Conservation (phyloP, 139 green algal species). For the Chara braunii region DNA sequence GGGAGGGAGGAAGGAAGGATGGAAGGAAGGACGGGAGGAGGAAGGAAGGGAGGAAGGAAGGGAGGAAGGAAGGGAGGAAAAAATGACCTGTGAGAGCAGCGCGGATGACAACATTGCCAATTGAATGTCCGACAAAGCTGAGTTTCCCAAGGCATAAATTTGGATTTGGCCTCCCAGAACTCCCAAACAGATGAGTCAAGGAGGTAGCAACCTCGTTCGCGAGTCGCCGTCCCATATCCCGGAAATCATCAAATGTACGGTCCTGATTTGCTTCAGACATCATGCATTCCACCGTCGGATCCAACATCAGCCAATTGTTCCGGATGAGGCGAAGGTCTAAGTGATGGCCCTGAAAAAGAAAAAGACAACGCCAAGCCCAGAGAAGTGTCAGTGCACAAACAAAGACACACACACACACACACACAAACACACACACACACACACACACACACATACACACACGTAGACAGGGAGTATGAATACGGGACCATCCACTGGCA, state of each 20-base stretch:
- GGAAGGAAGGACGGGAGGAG: neutral
- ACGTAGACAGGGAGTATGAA: too few relatives aligned
- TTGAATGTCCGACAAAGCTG: conserved; percentile 58
- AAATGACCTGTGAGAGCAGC: conserved; percentile 44
- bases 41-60: neutral
- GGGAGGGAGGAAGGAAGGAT: neutral
- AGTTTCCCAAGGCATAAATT: conserved; percentile 11
- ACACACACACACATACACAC: too few relatives aligned
- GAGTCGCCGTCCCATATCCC: conserved; percentile 34
- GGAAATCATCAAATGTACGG: conserved; percentile 34
- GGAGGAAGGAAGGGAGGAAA: neutral
- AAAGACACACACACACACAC: too few relatives aligned
- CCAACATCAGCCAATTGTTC: conserved; percentile 44
- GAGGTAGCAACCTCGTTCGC: conserved; percentile 30
- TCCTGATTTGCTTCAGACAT: conserved; percentile 43
- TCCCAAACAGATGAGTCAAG: conserved; percentile 13
- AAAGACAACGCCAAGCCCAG: too few relatives aligned
- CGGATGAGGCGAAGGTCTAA: conserved; percentile 53
- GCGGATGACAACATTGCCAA: conserved; percentile 62
- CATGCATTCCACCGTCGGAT: conserved; percentile 50
- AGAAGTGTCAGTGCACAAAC: too few relatives aligned
- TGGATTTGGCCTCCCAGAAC: conserved; percentile 1
- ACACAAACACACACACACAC: too few relatives aligned
- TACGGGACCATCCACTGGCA: too few relatives aligned
- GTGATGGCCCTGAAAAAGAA: conserved; percentile 23